Evolutionary conservation across 2,329 filamentous ascomycete genomes (phyloP).

Genomic region (Teratosphaeria epicoccoides): DNA sequence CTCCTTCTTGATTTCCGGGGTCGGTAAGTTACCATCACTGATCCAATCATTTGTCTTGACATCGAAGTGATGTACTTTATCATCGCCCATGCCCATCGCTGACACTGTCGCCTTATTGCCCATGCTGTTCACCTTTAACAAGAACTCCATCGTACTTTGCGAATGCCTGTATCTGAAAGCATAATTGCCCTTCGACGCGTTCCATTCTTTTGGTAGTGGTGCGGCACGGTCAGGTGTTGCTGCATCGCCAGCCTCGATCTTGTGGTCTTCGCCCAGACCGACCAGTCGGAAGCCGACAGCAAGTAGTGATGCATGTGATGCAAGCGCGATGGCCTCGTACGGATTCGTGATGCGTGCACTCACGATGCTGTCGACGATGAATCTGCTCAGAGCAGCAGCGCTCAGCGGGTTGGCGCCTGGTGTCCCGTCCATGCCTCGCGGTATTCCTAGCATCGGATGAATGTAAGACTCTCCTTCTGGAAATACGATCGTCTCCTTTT

Average conservation of each 20-base stretch:
- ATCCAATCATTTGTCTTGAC: conserved; percentile 65
- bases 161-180: conserved; percentile 79
- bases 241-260: conserved; percentile 33
- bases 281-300: conserved; percentile 70
- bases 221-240: conserved; percentile 37
- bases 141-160: conserved; percentile 74
- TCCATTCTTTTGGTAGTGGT: conserved; percentile 70
- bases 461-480: neutral
- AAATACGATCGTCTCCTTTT: neutral
- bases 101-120: conserved; percentile 76
- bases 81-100: conserved; percentile 67
- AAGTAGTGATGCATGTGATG: conserved; percentile 72
- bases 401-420: conserved; percentile 30
- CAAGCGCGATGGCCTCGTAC: conserved; percentile 74
- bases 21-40: conserved; percentile 48
- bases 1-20: conserved; percentile 22
- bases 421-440: neutral
- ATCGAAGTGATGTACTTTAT: conserved; percentile 71
- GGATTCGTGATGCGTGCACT: conserved; percentile 48
- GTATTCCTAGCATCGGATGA: neutral
- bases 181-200: conserved; percentile 57
- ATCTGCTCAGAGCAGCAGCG: conserved; percentile 31
- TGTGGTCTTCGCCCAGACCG: conserved; percentile 75
- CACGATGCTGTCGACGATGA: conserved; percentile 35
- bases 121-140: conserved; percentile 71